A percentile compares a stretch with the other conserved stretches of the same genome.
Conservation (phyloP, 2,329 filamentous ascomycete genomes). For the Epicoccum nigrum region DNA sequence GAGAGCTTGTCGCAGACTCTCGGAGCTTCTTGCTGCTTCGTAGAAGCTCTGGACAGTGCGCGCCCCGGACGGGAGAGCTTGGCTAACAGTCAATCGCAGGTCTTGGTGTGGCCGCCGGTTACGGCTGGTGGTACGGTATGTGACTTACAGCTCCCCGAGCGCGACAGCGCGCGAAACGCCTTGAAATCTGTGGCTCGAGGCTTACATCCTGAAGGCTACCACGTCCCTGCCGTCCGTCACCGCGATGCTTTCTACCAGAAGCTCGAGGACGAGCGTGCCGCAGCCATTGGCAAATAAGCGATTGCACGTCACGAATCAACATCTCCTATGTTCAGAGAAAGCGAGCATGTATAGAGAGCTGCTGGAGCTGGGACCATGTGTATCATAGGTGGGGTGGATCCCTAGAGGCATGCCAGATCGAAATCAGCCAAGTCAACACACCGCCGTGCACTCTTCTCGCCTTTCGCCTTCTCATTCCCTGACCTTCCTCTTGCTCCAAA, state of each 20-base stretch:
- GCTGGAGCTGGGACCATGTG: conserved; percentile 34
- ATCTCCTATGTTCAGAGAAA: conserved; percentile 38
- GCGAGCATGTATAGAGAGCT: conserved; percentile 32
- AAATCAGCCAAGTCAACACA: conserved; percentile 24
- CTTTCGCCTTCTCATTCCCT: neutral
- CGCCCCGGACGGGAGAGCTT: conserved; percentile 19
- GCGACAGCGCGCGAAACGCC: conserved; percentile 1
- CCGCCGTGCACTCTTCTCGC: neutral
- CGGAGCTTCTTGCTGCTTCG: neutral
- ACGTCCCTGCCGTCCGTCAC: conserved; percentile 67
- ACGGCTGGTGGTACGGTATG: conserved; percentile 71
- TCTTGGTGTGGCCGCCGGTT: conserved; percentile 67
- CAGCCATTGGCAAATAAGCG: conserved; percentile 48
- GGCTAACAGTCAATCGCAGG: conserved; percentile 51
- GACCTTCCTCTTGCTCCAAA: too few species aligned
- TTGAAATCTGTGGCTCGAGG: neutral
- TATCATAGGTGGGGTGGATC: conserved; percentile 41
- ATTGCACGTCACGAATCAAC: conserved; percentile 17
- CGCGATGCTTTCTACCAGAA: conserved; percentile 69
- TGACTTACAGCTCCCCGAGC: conserved; percentile 28
- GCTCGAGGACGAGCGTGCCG: conserved; percentile 66
- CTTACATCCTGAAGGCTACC: conserved; percentile 59
- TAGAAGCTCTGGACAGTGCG: conserved; percentile 11
- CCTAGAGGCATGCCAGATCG: conserved; percentile 31
- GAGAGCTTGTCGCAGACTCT: neutral